Evolutionary conservation across 2,329 filamentous ascomycete species (phyloP).

Genomic region (Exophiala alcalophila): DNA sequence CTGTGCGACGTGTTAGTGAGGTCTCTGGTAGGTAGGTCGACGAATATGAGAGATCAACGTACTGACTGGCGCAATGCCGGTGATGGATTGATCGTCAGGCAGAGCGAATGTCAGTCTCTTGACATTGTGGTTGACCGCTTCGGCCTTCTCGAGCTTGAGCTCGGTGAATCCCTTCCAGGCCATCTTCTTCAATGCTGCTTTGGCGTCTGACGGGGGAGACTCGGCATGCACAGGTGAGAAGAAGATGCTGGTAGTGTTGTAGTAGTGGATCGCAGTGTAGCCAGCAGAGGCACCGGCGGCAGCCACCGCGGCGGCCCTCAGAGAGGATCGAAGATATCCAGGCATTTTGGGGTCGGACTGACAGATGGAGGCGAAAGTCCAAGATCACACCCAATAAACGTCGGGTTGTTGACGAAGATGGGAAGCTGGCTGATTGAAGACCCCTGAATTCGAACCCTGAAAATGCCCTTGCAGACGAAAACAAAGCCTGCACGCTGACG

Average conservation of each 20-base stretch:
- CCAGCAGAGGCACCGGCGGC: conserved; percentile 17
- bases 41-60: conserved; percentile 2
- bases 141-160: conserved; percentile 51
- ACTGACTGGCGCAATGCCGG: conserved; percentile 43
- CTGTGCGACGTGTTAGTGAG: conserved; percentile 34
- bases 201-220: conserved; percentile 28
- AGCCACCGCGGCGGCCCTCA: conserved; percentile 16
- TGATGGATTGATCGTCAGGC: conserved; percentile 46
- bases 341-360: conserved; percentile 22
- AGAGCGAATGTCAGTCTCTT: conserved; percentile 58
- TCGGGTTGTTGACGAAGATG: too few species aligned
- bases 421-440: too few species aligned
- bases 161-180: conserved; percentile 42
- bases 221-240: conserved; percentile 29
- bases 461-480: too few species aligned
- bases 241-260: conserved; percentile 21
- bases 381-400: too few species aligned
- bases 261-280: conserved; percentile 25
- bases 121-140: conserved; percentile 58
- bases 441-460: too few species aligned
- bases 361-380: too few species aligned
- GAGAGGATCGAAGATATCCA: conserved; percentile 18
- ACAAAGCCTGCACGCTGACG: too few species aligned
- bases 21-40: too few species aligned
- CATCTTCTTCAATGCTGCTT: conserved; percentile 30